These are phyloP conservation scores for Cordyceps tenuipes DNA, from an alignment of 2,329 filamentous ascomycete species.

Conservation along the genomic window DNA sequence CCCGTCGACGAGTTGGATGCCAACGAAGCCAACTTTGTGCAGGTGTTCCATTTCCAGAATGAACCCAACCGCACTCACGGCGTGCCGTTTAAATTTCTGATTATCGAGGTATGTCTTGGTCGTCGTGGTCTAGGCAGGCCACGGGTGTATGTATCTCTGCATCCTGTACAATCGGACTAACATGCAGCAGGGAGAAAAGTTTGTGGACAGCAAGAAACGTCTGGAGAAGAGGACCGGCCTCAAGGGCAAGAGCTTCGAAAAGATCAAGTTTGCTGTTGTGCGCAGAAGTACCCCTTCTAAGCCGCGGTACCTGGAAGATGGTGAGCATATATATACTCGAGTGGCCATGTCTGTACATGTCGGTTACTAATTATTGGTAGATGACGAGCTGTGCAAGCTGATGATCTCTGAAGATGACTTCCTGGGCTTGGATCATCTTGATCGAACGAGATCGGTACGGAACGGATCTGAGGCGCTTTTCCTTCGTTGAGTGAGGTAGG, in stretches of 20 bases:
- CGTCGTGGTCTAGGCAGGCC: constrained; percentile 11
- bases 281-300: constrained; percentile 64
- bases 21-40: constrained; percentile 53
- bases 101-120: constrained; percentile 61
- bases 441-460: constrained; percentile 48
- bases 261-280: constrained; percentile 90
- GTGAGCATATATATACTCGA: constrained; percentile 43
- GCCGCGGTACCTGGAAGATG: constrained; percentile 77
- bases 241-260: constrained; percentile 97
- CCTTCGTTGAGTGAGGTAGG: constrained; percentile 31
- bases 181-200: constrained; percentile 60
- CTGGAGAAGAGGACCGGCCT: constrained; percentile 86
- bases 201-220: constrained; percentile 89
- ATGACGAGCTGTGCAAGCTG: constrained; percentile 50
- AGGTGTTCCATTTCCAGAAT: constrained; percentile 86
- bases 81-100: constrained; percentile 81
- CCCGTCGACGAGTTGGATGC: constrained; percentile 62
- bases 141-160: too few species aligned
- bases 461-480: constrained; percentile 58
- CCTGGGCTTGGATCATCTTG: constrained; percentile 58
- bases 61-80: constrained; percentile 79
- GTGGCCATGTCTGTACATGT: neutral
- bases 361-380: constrained; percentile 28
- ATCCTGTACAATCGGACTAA: neutral
- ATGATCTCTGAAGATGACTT: constrained; percentile 48